Percentiles rank a stretch among this genome's conserved stretches.
Conservation (phyloP, 495 filamentous ascomycete genomes). For the Aspergillus asperescens region DNA sequence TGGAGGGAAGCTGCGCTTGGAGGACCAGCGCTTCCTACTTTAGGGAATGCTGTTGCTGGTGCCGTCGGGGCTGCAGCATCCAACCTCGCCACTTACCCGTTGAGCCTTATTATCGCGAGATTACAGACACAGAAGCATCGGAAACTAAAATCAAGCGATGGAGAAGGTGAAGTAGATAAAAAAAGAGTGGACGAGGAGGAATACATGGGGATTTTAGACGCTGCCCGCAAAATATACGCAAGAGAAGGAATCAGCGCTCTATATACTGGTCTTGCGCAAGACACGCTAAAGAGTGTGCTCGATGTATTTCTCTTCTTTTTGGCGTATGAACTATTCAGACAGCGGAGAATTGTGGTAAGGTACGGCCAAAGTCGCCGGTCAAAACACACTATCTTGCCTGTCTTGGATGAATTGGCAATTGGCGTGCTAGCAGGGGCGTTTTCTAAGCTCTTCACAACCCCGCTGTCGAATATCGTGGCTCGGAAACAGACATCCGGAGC, state of each 20-base stretch:
- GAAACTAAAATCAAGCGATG: conserved; percentile 19
- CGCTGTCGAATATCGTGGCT: conserved; percentile 78
- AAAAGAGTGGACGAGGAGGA: conserved; percentile 38
- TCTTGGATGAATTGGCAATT: conserved; percentile 68
- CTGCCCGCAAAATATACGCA: conserved; percentile 64
- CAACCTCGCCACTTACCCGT: conserved; percentile 73
- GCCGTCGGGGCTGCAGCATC: conserved; percentile 74
- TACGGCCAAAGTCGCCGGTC: conserved; percentile 26
- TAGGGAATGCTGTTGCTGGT: conserved; percentile 84
- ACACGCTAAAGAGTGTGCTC: conserved; percentile 65
- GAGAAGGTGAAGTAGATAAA: neutral
- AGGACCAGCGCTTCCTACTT: conserved; percentile 63
- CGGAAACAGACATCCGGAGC: conserved; percentile 68
- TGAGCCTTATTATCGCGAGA: conserved; percentile 78
- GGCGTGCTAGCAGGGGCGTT: conserved; percentile 75
- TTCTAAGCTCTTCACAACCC: conserved; percentile 73
- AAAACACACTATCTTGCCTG: conserved; percentile 50
- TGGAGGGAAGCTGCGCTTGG: conserved; percentile 35
- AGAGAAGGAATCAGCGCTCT: conserved; percentile 64
- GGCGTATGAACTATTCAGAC: conserved; percentile 68
- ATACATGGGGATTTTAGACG: conserved; percentile 61
- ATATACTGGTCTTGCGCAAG: conserved; percentile 68
- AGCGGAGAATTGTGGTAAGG: conserved; percentile 49
- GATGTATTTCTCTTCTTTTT: conserved; percentile 84
- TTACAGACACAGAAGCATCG: conserved; percentile 71